Percentiles rank a stretch among this genome's conserved stretches.
Conservation (phyloP, 768 basidiomycete species). For the Panellus pusillus region DNA sequence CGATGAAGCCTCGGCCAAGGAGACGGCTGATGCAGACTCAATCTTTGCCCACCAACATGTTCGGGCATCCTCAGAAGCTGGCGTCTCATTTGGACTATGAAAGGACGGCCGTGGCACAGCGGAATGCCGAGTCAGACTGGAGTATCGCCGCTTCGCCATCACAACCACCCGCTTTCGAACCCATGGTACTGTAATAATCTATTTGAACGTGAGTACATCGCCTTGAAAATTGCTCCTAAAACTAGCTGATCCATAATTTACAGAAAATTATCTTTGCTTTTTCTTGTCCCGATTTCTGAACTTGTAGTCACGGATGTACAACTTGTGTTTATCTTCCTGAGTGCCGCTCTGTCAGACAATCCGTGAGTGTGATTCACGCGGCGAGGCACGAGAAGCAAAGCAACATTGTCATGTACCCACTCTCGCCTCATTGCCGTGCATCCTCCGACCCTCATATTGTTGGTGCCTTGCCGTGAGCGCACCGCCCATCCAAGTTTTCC, state of each 20-base stretch:
- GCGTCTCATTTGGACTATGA: not conserved
- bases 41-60: constrained; percentile 35
- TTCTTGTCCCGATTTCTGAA: constrained; percentile 3
- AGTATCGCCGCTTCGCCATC: constrained; percentile 29
- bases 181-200: constrained; percentile 14
- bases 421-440: not conserved
- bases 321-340: not conserved
- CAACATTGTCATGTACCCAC: constrained; percentile 2
- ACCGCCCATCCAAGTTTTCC: not conserved
- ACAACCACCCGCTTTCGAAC: constrained; percentile 22
- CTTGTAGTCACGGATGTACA: constrained; percentile 4
- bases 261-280: constrained; percentile 5
- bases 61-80: constrained; percentile 8
- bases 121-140: constrained; percentile 42
- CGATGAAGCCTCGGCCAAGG: constrained; percentile 40
- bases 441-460: too few species aligned
- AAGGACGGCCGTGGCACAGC: constrained; percentile 5
- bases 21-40: constrained; percentile 34
- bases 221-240: constrained; percentile 1
- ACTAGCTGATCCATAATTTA: constrained; percentile 4
- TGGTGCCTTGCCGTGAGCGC: too few species aligned
- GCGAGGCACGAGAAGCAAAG: not conserved
- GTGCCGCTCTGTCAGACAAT: not conserved
- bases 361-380: not conserved
- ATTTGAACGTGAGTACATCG: constrained; percentile 8